phyloP scores from a whole-genome alignment of 768 basidiomycete genomes.

The Tephrocybe sp. region DNA sequence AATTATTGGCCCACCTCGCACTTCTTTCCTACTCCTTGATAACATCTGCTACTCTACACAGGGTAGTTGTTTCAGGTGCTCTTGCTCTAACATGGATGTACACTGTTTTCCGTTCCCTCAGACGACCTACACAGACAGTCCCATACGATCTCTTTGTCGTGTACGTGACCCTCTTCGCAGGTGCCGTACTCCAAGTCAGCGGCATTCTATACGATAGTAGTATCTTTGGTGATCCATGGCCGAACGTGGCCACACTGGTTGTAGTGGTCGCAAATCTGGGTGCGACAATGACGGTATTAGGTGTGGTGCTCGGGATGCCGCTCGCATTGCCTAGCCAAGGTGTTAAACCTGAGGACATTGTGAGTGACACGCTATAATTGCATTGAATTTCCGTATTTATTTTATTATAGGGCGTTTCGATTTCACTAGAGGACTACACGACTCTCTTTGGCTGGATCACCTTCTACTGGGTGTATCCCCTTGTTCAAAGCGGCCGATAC shows the following conservation, averaged over 20 bases:
- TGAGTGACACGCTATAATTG: constrained; percentile 30
- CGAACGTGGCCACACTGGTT: constrained; percentile 25
- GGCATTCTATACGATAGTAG: constrained; percentile 50
- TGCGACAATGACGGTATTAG: constrained; percentile 39
- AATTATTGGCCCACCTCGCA: constrained; percentile 59
- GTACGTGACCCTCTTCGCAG: constrained; percentile 46
- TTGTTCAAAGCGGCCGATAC: constrained; percentile 49
- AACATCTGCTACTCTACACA: constrained; percentile 26
- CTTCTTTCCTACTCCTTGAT: constrained; percentile 52
- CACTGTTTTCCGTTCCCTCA: constrained; percentile 51
- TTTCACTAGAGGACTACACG: constrained; percentile 79
- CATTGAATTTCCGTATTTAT: background rate
- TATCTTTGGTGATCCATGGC: constrained; percentile 41
- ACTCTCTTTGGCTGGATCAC: constrained; percentile 69
- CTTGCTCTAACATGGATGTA: constrained; percentile 65
- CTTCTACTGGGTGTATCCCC: constrained; percentile 69
- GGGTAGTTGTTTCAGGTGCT: constrained; percentile 39
- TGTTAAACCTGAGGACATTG: constrained; percentile 56
- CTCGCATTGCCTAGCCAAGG: constrained; percentile 56
- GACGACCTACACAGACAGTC: constrained; percentile 54
- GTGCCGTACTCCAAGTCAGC: constrained; percentile 47
- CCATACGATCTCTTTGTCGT: constrained; percentile 64
- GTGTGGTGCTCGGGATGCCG: constrained; percentile 58
- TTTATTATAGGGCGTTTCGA: constrained; percentile 39
- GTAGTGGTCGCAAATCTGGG: constrained; percentile 40